Conservation (phyloP, 129 eudicot species). For the sunflower (Helianthus annuus) region HanXRQr2.0-SUNRISE NC_035435.2:153824992-153825491, state of each 20-base stretch:
- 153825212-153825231: conserved; percentile 75
- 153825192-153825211: conserved; percentile 93
- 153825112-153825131: not conserved
- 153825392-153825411: too few relatives aligned
- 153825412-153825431: not conserved
- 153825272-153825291: not conserved
- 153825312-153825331: not conserved
- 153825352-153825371: too few relatives aligned
- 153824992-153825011: conserved; percentile 85
- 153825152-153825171: conserved; percentile 96
- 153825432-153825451: not conserved
- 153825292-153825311: not conserved
- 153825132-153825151: conserved; percentile 67
- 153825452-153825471: not conserved
- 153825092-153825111: not conserved
- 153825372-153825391: too few relatives aligned
- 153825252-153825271: conserved; percentile 45
- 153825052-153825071: conserved; percentile 71
- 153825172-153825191: conserved; percentile 79
- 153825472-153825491: not conserved
- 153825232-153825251: conserved; percentile 99
- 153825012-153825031: conserved; percentile 46
- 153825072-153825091: not conserved
- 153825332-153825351: not conserved
- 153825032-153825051: conserved; percentile 58